A percentile compares a stretch with the other conserved stretches of the same genome.
Evolutionary conservation across 345 rosid genomes (phyloP).

Genomic region (Linum trigynum): DNA sequence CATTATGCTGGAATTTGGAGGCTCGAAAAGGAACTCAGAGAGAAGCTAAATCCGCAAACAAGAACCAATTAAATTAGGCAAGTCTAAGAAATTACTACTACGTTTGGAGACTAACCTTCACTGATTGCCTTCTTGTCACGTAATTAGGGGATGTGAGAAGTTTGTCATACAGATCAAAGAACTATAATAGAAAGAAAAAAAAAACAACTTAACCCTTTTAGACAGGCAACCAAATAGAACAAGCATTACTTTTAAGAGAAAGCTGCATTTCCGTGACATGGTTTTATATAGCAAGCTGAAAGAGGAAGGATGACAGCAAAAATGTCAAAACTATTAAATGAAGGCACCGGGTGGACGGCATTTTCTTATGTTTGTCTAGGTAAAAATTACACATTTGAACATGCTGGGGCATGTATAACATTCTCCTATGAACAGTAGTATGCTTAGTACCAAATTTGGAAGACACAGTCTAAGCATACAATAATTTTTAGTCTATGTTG

Average conservation of each 20-base stretch:
- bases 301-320: background rate
- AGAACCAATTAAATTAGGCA: constrained; percentile 4
- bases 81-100: constrained; percentile 3
- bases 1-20: constrained; percentile 81
- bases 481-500: background rate
- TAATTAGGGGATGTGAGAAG: constrained; percentile 82
- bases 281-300: background rate
- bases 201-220: background rate
- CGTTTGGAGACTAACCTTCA: constrained; percentile 52
- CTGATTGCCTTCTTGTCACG: constrained; percentile 93
- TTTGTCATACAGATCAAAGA: constrained; percentile 74
- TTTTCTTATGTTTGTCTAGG: no score
- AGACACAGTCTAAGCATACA: no score
- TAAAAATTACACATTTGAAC: no score
- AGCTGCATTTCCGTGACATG: background rate
- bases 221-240: background rate
- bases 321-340: no score
- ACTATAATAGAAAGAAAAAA: constrained; percentile 42
- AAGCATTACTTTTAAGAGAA: background rate
- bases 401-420: no score
- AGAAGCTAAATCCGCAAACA: constrained; percentile 57
- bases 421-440: no score
- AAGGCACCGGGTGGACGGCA: no score
- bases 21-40: constrained; percentile 85
- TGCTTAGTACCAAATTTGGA: no score